Percentiles rank a stretch among this genome's conserved stretches.
These are phyloP conservation scores for Grigorovia humatica DNA, from an alignment of 805 yeast species.

Conservation along the genomic window DNA sequence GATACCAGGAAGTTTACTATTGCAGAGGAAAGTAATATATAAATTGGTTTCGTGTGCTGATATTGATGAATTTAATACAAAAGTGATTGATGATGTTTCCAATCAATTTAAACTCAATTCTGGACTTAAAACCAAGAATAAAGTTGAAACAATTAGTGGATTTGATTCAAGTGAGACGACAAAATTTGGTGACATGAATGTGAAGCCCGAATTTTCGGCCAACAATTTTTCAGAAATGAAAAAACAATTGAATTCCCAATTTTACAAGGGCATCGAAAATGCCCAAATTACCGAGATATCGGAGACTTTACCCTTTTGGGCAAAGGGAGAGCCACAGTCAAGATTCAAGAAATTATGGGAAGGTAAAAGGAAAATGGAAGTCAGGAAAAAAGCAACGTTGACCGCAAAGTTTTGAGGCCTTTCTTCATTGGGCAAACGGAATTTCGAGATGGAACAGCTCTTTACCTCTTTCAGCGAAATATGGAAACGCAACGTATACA, in stretches of 20 bases:
- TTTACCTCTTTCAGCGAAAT: neutral
- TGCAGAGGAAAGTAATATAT: neutral
- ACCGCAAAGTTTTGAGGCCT: neutral
- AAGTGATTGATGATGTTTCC: neutral
- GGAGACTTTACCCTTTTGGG: slow-evolving; percentile 21
- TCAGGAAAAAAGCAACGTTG: neutral
- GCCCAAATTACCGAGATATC: slow-evolving; percentile 16
- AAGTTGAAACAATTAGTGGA: too few relatives aligned
- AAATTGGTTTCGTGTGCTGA: slow-evolving; percentile 33
- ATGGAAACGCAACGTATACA: too few relatives aligned
- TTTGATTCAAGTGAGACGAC: too few relatives aligned
- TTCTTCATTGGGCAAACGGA: too few relatives aligned
- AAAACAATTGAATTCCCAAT: slow-evolving; percentile 11
- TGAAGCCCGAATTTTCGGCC: neutral
- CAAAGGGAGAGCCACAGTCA: slow-evolving; percentile 16
- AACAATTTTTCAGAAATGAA: slow-evolving; percentile 28
- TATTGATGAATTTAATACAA: slow-evolving; percentile 36
- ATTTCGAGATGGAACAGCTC: neutral
- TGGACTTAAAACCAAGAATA: too few relatives aligned
- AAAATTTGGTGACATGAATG: too few relatives aligned
- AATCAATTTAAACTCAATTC: too few relatives aligned
- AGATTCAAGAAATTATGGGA: slow-evolving; percentile 13
- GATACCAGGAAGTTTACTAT: slow-evolving; percentile 22
- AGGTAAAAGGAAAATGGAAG: slow-evolving; percentile 11
- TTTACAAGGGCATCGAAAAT: slow-evolving; percentile 2